Percentiles rank a stretch among this genome's conserved stretches.
These are phyloP conservation scores for Colletotrichum simmondsii DNA, from an alignment of 2,329 filamentous ascomycete genomes.

Conservation along the genomic window DNA sequence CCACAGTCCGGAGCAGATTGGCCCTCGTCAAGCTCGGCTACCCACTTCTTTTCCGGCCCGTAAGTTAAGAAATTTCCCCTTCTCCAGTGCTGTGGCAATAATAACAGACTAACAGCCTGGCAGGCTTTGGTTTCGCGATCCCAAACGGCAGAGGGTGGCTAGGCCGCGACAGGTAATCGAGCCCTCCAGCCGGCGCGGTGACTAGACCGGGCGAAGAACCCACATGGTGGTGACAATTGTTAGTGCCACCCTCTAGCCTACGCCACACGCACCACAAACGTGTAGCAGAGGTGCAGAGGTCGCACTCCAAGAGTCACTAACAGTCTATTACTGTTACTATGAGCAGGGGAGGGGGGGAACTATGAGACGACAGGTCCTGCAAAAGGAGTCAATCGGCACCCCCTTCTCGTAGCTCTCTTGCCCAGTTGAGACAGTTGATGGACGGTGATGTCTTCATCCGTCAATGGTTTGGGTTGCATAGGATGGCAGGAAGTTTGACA, in stretches of 20 bases:
- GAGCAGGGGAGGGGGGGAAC: not conserved
- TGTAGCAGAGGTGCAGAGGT: not conserved
- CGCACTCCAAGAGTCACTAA: not conserved
- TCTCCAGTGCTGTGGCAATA: not conserved
- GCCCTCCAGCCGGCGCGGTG: conserved; percentile 2
- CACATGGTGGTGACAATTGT: conserved; percentile 4
- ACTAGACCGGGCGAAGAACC: conserved; percentile 1
- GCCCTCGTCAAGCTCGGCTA: not conserved
- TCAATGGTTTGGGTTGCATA: not conserved
- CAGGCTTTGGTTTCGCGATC: not conserved
- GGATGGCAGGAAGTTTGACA: not conserved
- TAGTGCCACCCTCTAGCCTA: conserved; percentile 6
- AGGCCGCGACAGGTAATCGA: not conserved
- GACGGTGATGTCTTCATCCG: not conserved
- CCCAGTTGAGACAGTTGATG: not conserved
- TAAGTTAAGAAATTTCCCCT: not conserved
- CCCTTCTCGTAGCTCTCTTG: not conserved
- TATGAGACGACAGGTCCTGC: conserved; percentile 15
- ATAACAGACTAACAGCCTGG: not conserved
- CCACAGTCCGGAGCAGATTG: not conserved
- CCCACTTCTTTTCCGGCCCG: not conserved
- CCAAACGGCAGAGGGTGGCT: conserved; percentile 1
- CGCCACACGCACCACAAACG: not conserved
- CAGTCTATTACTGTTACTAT: not conserved
- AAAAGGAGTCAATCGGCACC: not conserved